phyloP scores from a whole-genome alignment of 441 rosid species.

The Adansonia madagascariensis region DNA sequence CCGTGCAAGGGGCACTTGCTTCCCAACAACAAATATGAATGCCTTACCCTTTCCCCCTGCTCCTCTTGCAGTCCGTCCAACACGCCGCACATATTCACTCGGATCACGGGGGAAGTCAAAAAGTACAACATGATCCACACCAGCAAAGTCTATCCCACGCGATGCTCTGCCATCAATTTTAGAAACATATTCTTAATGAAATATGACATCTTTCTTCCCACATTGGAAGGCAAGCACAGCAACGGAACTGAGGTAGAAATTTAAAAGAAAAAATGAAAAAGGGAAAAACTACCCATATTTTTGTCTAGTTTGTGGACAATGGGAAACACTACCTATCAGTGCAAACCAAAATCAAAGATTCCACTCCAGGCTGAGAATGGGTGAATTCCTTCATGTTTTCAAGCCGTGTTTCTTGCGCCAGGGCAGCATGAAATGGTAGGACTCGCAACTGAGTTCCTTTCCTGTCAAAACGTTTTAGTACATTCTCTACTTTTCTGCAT shows the following conservation, averaged over 20 bases:
- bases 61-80: slow-evolving; percentile 96
- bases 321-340: slow-evolving; percentile 68
- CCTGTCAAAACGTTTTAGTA: slow-evolving; percentile 73
- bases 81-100: slow-evolving; percentile 91
- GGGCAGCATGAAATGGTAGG: slow-evolving; percentile 84
- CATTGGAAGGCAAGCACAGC: background rate
- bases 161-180: slow-evolving; percentile 67
- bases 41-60: slow-evolving; percentile 85
- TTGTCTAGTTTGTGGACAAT: background rate
- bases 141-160: slow-evolving; percentile 81
- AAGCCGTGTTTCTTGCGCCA: slow-evolving; percentile 65
- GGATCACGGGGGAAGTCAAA: slow-evolving; percentile 96
- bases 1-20: slow-evolving; percentile 75
- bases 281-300: background rate
- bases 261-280: background rate
- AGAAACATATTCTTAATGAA: slow-evolving; percentile 13
- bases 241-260: too few relatives aligned
- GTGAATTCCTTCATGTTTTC: slow-evolving; percentile 79
- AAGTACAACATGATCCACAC: slow-evolving; percentile 86
- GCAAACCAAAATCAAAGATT: slow-evolving; percentile 74
- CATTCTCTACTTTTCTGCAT: slow-evolving; percentile 92
- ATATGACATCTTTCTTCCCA: background rate
- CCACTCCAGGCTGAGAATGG: slow-evolving; percentile 41
- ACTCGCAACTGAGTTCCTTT: slow-evolving; percentile 56
- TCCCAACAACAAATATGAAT: slow-evolving; percentile 84